These are phyloP conservation scores for Colletotrichum zoysiae DNA, from an alignment of 2,329 filamentous ascomycete genomes.

Conservation along the genomic window DNA sequence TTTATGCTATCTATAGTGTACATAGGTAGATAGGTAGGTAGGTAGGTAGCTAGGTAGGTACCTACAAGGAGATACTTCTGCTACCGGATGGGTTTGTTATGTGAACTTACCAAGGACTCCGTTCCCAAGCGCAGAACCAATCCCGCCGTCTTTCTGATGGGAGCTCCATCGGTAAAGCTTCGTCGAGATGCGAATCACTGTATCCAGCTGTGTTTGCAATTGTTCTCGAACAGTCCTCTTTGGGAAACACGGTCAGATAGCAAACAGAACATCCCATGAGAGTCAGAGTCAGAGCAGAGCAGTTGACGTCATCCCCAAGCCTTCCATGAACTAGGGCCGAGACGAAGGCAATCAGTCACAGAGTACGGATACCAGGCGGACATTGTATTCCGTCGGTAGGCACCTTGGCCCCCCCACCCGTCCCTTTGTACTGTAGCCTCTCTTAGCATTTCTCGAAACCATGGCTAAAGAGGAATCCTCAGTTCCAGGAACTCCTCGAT, in stretches of 20 bases:
- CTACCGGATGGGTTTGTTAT: background rate
- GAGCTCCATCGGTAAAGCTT: slow-evolving; percentile 10
- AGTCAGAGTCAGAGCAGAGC: slow-evolving; percentile 20
- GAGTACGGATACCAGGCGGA: background rate
- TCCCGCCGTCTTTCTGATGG: background rate
- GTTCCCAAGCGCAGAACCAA: slow-evolving; percentile 11
- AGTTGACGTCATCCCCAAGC: slow-evolving; percentile 34
- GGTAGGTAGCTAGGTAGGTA: background rate
- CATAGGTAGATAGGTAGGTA: background rate
- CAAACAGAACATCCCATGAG: background rate
- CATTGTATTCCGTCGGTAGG: slow-evolving; percentile 1
- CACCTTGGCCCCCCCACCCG: background rate
- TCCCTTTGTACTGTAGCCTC: background rate
- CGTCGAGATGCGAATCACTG: background rate
- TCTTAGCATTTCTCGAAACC: slow-evolving; percentile 10
- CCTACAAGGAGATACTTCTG: background rate
- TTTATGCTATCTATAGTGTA: background rate
- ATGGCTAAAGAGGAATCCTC: background rate
- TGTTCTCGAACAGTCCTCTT: background rate
- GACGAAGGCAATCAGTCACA: slow-evolving; percentile 11
- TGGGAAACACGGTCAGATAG: background rate
- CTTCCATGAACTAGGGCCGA: slow-evolving; percentile 28
- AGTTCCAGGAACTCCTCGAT: background rate
- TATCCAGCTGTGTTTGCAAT: background rate
- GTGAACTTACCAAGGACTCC: slow-evolving; percentile 13